Evolutionary conservation across 345 rosid species (phyloP).

Genomic region (Clarkia xantiana): DNA sequence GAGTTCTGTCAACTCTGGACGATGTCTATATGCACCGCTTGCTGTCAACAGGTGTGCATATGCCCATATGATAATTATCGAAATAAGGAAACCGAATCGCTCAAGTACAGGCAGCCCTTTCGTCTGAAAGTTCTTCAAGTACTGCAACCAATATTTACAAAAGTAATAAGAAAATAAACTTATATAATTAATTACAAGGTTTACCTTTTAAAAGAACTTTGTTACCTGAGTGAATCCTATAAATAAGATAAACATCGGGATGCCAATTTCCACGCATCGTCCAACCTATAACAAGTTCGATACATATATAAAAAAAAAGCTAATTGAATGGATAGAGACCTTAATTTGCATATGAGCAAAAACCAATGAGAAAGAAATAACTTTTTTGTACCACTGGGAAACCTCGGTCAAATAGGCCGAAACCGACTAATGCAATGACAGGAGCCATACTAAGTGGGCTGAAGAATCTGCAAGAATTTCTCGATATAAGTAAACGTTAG

Average conservation of each 20-base stretch:
- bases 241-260: conserved; percentile 84
- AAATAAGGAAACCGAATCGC: conserved; percentile 78
- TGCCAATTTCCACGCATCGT: conserved; percentile 74
- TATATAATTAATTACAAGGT: too few relatives aligned
- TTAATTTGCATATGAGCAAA: too few relatives aligned
- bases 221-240: conserved; percentile 73
- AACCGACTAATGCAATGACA: conserved; percentile 78
- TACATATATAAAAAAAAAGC: too few relatives aligned
- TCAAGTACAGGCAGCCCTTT: conserved; percentile 66
- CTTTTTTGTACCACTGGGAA: conserved; percentile 97
- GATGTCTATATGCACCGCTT: conserved; percentile 90
- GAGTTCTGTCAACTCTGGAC: conserved; percentile 55
- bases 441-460: conserved; percentile 99
- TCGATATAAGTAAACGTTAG: neutral
- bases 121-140: conserved; percentile 58
- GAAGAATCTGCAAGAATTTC: conserved; percentile 51
- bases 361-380: too few relatives aligned
- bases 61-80: conserved; percentile 71
- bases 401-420: conserved; percentile 93
- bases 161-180: neutral
- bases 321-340: too few relatives aligned
- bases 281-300: conserved; percentile 40
- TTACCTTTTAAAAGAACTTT: too few relatives aligned
- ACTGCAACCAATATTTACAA: conserved; percentile 31
- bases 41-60: conserved; percentile 96